Evolutionary conservation across 1,284 basidiomycete species (phyloP).

Genomic region (Sanguinoderma infundibulare): DNA sequence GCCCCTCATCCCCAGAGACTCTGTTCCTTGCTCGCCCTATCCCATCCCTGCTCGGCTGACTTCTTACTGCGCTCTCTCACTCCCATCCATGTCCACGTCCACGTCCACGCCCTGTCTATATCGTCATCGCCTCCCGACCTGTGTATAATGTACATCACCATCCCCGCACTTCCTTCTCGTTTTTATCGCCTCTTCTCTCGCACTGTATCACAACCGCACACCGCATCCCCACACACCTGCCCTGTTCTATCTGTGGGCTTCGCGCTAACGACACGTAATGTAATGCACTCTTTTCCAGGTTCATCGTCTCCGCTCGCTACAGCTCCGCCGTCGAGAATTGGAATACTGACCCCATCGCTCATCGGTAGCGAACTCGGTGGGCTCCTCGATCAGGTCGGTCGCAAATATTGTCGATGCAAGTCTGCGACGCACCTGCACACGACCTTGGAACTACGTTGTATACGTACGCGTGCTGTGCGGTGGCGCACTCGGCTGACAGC

Average conservation of each 20-base stretch:
- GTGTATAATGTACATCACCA: no score
- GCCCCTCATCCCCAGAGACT: neutral
- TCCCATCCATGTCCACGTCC: neutral
- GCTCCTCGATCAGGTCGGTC: no score
- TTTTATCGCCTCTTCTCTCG: neutral
- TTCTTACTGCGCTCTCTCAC: slow-evolving; percentile 1
- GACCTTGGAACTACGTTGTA: no score
- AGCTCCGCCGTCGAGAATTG: no score
- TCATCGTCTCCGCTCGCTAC: neutral
- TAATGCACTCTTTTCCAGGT: slow-evolving; percentile 1
- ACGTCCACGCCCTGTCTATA: neutral
- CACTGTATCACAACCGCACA: neutral
- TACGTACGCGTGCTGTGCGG: no score
- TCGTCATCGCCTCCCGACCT: neutral
- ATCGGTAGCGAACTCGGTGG: no score
- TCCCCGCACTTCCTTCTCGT: neutral
- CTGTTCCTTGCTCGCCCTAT: no score
- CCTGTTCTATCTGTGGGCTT: neutral
- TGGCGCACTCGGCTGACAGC: no score
- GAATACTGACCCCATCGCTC: no score
- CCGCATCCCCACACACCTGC: neutral
- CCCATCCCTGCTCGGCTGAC: neutral
- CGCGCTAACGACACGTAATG: neutral
- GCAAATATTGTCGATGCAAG: no score
- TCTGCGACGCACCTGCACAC: no score